These are phyloP conservation scores for Colletotrichum sansevieriae DNA, from an alignment of 2,329 filamentous ascomycete species.

Conservation along the genomic window DNA sequence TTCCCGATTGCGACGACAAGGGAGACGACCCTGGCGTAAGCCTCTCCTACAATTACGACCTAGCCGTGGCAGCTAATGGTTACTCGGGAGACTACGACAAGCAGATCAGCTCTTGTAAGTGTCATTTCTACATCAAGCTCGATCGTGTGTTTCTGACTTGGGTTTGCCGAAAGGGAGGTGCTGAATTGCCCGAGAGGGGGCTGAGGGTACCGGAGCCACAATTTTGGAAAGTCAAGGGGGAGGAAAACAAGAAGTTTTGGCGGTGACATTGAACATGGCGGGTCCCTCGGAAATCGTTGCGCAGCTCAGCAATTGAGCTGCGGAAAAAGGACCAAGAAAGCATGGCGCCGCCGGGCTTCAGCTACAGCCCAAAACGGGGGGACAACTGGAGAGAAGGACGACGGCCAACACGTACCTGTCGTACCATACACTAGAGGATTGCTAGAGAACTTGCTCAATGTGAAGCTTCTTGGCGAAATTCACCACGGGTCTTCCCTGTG, in stretches of 20 bases:
- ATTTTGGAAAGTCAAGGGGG: background rate
- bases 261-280: no score
- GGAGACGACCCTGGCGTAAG: slow-evolving; percentile 33
- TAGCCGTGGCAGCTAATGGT: slow-evolving; percentile 2
- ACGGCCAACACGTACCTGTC: no score
- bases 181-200: background rate
- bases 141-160: no score
- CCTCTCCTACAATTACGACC: slow-evolving; percentile 34
- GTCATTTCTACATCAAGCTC: background rate
- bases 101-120: slow-evolving; percentile 38
- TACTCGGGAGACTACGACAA: slow-evolving; percentile 37
- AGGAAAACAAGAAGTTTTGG: no score
- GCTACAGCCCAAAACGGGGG: background rate
- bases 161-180: slow-evolving; percentile 27
- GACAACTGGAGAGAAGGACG: background rate
- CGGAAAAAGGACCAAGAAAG: slow-evolving; percentile 7
- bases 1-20: slow-evolving; percentile 29
- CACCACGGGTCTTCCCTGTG: slow-evolving; percentile 8
- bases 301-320: background rate
- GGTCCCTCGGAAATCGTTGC: no score
- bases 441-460: slow-evolving; percentile 6
- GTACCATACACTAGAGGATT: no score
- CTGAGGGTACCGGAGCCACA: background rate
- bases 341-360: background rate
- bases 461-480: slow-evolving; percentile 5